Conservation (phyloP, 2,329 filamentous ascomycete species). For the Colletotrichum zoysiae region DNA sequence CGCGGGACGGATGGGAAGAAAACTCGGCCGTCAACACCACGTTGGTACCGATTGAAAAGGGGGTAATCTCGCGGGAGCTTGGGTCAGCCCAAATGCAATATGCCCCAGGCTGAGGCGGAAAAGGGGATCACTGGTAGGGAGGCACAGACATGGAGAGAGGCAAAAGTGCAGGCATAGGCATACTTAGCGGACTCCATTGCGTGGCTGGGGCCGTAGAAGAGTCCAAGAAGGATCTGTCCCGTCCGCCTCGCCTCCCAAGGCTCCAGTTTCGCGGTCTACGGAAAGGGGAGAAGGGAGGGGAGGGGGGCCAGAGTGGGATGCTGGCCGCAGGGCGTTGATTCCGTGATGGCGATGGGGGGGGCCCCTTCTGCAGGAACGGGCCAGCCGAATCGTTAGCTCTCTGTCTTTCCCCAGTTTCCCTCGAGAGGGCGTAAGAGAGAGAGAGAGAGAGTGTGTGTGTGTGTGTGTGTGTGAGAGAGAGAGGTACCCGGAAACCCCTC, state of each 20-base stretch:
- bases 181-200: background rate
- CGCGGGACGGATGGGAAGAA: constrained; percentile 41
- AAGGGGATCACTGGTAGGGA: constrained; percentile 34
- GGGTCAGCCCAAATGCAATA: constrained; percentile 39
- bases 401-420: constrained; percentile 21
- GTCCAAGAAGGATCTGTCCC: constrained; percentile 39
- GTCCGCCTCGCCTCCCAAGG: constrained; percentile 40
- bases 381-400: constrained; percentile 37
- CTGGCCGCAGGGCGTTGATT: constrained; percentile 37
- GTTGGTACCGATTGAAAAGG: constrained; percentile 35
- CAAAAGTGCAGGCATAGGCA: constrained; percentile 10
- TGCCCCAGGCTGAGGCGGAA: constrained; percentile 41
- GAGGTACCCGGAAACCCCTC: constrained; percentile 27
- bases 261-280: constrained; percentile 28
- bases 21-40: constrained; percentile 40
- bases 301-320: constrained; percentile 20
- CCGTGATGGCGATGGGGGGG: constrained; percentile 39
- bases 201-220: constrained; percentile 39
- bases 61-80: constrained; percentile 39
- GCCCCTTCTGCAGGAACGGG: constrained; percentile 38
- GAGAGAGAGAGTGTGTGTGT: background rate
- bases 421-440: background rate
- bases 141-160: constrained; percentile 5
- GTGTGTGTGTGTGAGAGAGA: background rate
- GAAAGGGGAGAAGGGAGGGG: constrained; percentile 1